Evolutionary conservation across 2,329 filamentous ascomycete genomes (phyloP).

Genomic region (Tetracladium maxilliforme): DNA sequence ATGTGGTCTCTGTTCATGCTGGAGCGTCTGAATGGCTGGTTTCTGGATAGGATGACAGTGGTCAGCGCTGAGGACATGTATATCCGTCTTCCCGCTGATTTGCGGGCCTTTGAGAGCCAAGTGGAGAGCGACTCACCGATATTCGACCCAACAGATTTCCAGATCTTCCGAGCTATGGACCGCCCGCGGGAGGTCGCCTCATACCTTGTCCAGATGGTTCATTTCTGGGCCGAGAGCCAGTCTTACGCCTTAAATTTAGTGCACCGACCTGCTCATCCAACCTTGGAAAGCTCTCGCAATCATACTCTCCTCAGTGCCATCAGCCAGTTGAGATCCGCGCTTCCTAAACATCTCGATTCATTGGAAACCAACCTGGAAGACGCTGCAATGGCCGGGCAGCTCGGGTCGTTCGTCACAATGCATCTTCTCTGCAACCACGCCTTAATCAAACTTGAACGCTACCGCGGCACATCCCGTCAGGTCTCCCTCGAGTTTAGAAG

Average conservation of each 20-base stretch:
- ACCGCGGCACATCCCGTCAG: no score
- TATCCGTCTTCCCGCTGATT: conserved; percentile 47
- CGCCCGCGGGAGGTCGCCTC: no score
- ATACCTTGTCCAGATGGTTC: no score
- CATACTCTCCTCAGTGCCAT: no score
- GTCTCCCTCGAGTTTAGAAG: no score
- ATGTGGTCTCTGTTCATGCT: conserved; percentile 60
- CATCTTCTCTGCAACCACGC: conserved; percentile 53
- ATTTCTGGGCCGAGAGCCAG: no score
- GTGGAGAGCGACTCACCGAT: conserved; percentile 39
- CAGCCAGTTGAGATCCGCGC: conserved; percentile 41
- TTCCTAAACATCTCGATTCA: conserved; percentile 40
- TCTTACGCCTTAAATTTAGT: no score
- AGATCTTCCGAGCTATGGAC: conserved; percentile 33
- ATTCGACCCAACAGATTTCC: conserved; percentile 33
- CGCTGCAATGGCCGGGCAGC: conserved; percentile 34
- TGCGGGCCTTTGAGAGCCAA: conserved; percentile 46
- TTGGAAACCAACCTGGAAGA: conserved; percentile 39
- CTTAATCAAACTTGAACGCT: conserved; percentile 49
- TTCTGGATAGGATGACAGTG: conserved; percentile 33
- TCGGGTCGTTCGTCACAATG: conserved; percentile 45
- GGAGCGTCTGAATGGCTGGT: conserved; percentile 50
- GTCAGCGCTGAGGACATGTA: conserved; percentile 52
- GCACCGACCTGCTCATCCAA: no score
- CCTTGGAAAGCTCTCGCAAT: no score